A percentile compares a stretch with the other conserved stretches of the same genome.
Evolutionary conservation across 805 yeast species (phyloP).

Genomic region (Saccharomycopsis schoenii): DNA sequence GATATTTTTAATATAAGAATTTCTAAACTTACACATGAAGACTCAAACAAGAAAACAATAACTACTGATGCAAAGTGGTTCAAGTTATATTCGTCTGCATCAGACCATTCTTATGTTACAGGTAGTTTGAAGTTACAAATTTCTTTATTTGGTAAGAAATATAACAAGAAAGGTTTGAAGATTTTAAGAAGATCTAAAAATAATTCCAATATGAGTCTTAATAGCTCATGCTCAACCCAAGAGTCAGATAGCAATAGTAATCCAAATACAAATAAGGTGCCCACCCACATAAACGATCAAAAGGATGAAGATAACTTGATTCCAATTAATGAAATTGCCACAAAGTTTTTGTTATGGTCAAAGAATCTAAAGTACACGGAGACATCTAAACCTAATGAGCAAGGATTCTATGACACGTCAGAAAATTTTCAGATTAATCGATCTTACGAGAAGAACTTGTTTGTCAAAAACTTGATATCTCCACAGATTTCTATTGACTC

Average conservation of each 20-base stretch:
- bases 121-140: slow-evolving; percentile 33
- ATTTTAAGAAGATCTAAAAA: slow-evolving; percentile 3
- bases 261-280: not conserved
- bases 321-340: slow-evolving; percentile 5
- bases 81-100: slow-evolving; percentile 32
- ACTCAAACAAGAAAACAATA: not conserved
- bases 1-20: slow-evolving; percentile 17
- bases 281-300: not conserved
- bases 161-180: slow-evolving; percentile 2
- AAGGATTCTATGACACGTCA: slow-evolving; percentile 10
- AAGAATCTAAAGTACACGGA: slow-evolving; percentile 2
- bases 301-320: slow-evolving; percentile 4
- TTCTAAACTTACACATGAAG: slow-evolving; percentile 16
- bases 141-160: slow-evolving; percentile 4
- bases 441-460: not conserved
- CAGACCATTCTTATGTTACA: slow-evolving; percentile 35
- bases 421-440: not conserved
- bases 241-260: not conserved
- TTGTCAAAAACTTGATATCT: not conserved
- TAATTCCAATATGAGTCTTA: not conserved
- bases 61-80: slow-evolving; percentile 32
- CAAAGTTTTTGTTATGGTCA: slow-evolving; percentile 13
- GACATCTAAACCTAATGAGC: slow-evolving; percentile 13
- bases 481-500: not conserved
- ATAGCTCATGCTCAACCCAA: not conserved